These are phyloP conservation scores for Raffaelea arxii DNA, from an alignment of 2,329 filamentous ascomycete species.

Conservation along the genomic window DNA sequence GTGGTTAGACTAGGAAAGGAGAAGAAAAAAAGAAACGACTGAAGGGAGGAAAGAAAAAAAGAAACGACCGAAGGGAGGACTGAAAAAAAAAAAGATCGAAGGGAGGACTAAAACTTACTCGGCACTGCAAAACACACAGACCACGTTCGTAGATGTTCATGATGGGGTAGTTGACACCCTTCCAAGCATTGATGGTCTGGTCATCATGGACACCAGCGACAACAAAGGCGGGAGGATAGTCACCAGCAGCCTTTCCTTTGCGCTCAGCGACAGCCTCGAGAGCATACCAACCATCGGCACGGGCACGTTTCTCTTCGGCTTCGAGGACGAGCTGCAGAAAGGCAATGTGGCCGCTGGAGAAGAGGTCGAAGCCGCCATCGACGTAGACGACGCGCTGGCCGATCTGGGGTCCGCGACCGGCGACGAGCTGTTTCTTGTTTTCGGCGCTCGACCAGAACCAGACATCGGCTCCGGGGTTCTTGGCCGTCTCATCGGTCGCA, in stretches of 20 bases:
- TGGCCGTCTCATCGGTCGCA: slow-evolving; percentile 75
- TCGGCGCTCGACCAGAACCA: slow-evolving; percentile 61
- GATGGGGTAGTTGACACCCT: slow-evolving; percentile 96
- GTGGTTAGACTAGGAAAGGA: slow-evolving; percentile 5
- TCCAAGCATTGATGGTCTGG: slow-evolving; percentile 90
- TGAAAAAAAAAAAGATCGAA: not conserved
- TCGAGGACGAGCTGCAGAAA: slow-evolving; percentile 73
- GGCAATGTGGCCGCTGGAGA: slow-evolving; percentile 94
- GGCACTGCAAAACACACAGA: slow-evolving; percentile 90
- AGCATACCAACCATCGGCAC: slow-evolving; percentile 63
- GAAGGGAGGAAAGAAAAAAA: not conserved
- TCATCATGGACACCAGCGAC: slow-evolving; percentile 92
- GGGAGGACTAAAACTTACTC: slow-evolving; percentile 40
- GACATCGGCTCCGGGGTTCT: slow-evolving; percentile 69
- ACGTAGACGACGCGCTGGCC: slow-evolving; percentile 89
- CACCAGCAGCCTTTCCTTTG: slow-evolving; percentile 47
- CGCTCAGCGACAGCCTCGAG: slow-evolving; percentile 54
- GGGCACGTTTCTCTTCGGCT: slow-evolving; percentile 61
- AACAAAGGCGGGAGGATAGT: slow-evolving; percentile 79
- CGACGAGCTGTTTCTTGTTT: slow-evolving; percentile 55
- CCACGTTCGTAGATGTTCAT: slow-evolving; percentile 99
- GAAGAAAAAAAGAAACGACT: not conserved
- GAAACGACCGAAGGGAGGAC: not conserved
- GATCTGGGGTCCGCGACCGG: slow-evolving; percentile 59
- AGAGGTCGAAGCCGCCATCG: slow-evolving; percentile 92